Evolutionary conservation across 257 asterid genomes (phyloP).

Genomic region (Solanum ahanhuiri): DNA sequence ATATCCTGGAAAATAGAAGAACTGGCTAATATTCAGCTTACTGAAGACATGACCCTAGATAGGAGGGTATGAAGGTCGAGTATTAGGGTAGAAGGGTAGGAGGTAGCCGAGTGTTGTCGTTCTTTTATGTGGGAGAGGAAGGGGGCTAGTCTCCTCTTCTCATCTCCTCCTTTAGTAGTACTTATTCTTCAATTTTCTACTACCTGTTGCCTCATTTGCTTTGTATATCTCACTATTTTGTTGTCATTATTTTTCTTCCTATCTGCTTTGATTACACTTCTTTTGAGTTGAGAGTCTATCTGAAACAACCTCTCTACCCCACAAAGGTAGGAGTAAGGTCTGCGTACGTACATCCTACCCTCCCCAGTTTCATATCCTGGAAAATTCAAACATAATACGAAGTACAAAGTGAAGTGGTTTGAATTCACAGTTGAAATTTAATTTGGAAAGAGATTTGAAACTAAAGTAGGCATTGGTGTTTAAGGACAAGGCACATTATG

Average conservation of each 20-base stretch:
- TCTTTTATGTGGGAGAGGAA: not conserved
- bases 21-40: not conserved
- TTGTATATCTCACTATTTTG: not conserved
- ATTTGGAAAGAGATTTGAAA: not conserved
- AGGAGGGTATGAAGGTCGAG: not conserved
- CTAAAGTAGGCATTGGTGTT: not conserved
- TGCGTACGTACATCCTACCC: not conserved
- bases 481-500: not conserved
- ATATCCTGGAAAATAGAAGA: not conserved
- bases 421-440: not conserved
- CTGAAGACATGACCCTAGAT: not conserved
- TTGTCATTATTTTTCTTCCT: not conserved
- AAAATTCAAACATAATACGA: not conserved
- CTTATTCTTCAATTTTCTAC: not conserved
- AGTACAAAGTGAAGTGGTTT: not conserved
- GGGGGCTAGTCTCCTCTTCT: not conserved
- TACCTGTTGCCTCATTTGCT: not conserved
- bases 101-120: not conserved
- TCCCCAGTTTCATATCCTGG: not conserved
- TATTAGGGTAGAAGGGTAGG: not conserved
- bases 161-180: not conserved
- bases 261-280: not conserved
- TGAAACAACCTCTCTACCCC: not conserved
- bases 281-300: not conserved
- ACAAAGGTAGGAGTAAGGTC: not conserved